These are phyloP conservation scores for Trametes polyzona DNA, from an alignment of 1,284 basidiomycete genomes.

Conservation along the genomic window DNA sequence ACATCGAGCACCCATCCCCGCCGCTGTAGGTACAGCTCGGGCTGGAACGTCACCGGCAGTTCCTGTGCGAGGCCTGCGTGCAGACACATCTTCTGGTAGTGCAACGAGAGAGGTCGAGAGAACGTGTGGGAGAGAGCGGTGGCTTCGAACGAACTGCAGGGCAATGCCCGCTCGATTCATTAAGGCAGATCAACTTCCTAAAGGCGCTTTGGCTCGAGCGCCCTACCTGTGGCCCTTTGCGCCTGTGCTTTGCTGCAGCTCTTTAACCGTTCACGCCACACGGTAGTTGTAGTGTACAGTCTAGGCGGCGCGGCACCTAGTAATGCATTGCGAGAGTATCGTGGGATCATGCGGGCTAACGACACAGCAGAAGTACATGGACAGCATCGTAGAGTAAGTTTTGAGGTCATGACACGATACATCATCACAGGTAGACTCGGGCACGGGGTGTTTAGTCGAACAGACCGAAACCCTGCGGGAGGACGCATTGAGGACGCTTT, in stretches of 20 bases:
- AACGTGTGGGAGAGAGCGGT: not conserved
- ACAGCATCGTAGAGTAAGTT: conserved; percentile 27
- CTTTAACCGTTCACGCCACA: not conserved
- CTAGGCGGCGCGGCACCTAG: not conserved
- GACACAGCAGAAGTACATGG: conserved; percentile 25
- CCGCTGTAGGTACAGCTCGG: conserved; percentile 72
- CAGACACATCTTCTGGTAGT: conserved; percentile 14
- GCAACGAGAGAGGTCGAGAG: not conserved
- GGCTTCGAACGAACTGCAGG: not conserved
- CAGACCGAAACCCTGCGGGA: conserved; percentile 75
- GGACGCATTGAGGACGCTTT: not conserved
- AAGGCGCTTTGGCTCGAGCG: conserved; percentile 2
- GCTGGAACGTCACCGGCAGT: conserved; percentile 69
- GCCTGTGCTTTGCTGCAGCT: conserved; percentile 3
- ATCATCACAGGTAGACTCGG: conserved; percentile 23
- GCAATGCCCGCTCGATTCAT: not conserved
- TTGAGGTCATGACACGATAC: conserved; percentile 27
- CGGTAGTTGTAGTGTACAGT: no score
- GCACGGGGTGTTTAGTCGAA: conserved; percentile 69
- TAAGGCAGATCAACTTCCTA: not conserved
- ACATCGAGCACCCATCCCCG: conserved; percentile 72
- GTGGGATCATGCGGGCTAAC: conserved; percentile 22
- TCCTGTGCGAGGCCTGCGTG: conserved; percentile 32
- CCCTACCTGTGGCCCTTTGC: not conserved
- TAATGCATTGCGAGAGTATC: conserved; percentile 14